Percentiles rank a stretch among this genome's conserved stretches.
Evolutionary conservation across 257 asterid species (phyloP).

Genomic region (Solanum gracilifrons): DNA sequence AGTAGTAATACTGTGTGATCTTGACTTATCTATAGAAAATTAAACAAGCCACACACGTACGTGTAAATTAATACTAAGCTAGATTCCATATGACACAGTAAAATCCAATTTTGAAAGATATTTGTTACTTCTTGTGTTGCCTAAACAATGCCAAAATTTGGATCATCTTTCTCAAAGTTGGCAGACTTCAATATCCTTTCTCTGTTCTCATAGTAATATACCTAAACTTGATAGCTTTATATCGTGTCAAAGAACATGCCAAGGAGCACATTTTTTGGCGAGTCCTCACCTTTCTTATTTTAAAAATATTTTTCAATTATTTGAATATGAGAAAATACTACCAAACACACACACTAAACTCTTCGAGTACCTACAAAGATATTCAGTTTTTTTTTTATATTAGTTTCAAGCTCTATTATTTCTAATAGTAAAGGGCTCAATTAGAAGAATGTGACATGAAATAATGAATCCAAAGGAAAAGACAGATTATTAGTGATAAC

Average conservation of each 20-base stretch:
- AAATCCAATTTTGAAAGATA: neutral
- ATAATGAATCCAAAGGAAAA: constrained; percentile 4
- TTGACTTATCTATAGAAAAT: constrained; percentile 3
- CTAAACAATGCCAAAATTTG: neutral
- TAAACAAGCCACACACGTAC: constrained; percentile 29
- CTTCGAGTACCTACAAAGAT: neutral
- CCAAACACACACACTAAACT: neutral
- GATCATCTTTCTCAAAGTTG: neutral
- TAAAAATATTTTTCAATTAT: too few relatives aligned
- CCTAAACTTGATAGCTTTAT: neutral
- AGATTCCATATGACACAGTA: neutral
- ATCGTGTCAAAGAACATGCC: neutral
- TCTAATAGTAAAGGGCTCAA: neutral
- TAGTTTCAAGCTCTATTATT: neutral
- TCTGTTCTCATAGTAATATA: neutral
- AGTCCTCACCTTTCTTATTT: neutral
- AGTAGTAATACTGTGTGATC: constrained; percentile 1
- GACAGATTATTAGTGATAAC: constrained; percentile 11
- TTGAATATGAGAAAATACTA: too few relatives aligned
- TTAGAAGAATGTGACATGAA: neutral
- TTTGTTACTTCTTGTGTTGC: neutral
- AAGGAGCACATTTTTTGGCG: neutral
- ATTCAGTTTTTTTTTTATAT: neutral
- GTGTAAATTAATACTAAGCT: constrained; percentile 7
- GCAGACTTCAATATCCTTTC: neutral